A percentile compares a stretch with the other conserved stretches of the same genome.
Evolutionary conservation across 2,329 filamentous ascomycete species (phyloP).

Genomic region (Epichloe bromicola): DNA sequence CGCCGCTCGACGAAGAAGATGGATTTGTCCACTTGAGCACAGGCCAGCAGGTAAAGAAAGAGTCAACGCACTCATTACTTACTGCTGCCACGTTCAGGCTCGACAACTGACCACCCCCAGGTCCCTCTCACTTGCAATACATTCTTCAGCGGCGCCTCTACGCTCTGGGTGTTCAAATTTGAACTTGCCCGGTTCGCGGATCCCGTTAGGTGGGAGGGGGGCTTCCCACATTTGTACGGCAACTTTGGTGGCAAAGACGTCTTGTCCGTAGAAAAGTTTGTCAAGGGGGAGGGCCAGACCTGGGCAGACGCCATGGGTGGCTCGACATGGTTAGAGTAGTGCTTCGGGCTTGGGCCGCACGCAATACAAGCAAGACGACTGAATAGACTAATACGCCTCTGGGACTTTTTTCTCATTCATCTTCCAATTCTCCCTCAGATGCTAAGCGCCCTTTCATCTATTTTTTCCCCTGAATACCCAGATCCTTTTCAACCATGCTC

Average conservation of each 20-base stretch:
- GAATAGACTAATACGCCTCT: too few species aligned
- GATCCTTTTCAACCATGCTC: constrained; percentile 74
- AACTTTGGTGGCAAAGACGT: constrained; percentile 43
- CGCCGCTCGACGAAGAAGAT: constrained; percentile 44
- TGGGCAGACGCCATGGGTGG: constrained; percentile 34
- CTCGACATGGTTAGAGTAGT: constrained; percentile 29
- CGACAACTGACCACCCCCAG: constrained; percentile 14
- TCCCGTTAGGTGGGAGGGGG: constrained; percentile 41
- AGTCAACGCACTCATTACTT: too few species aligned
- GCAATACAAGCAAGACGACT: not conserved
- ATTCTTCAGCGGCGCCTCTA: constrained; percentile 27
- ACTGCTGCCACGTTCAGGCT: too few species aligned
- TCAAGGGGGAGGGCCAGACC: constrained; percentile 26
- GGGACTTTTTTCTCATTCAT: not conserved
- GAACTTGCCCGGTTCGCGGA: constrained; percentile 31
- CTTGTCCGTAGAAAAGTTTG: constrained; percentile 31
- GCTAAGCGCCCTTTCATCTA: not conserved
- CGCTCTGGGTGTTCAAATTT: constrained; percentile 41
- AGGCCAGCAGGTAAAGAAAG: constrained; percentile 33
- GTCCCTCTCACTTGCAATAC: constrained; percentile 30
- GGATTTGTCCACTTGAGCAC: constrained; percentile 51
- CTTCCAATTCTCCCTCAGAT: not conserved
- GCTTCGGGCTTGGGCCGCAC: not conserved
- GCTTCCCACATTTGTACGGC: constrained; percentile 46
- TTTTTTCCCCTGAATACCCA: constrained; percentile 31